These are phyloP conservation scores for Phytophthora idaei DNA, from an alignment of 352 stramenopile species.

Conservation along the genomic window DNA sequence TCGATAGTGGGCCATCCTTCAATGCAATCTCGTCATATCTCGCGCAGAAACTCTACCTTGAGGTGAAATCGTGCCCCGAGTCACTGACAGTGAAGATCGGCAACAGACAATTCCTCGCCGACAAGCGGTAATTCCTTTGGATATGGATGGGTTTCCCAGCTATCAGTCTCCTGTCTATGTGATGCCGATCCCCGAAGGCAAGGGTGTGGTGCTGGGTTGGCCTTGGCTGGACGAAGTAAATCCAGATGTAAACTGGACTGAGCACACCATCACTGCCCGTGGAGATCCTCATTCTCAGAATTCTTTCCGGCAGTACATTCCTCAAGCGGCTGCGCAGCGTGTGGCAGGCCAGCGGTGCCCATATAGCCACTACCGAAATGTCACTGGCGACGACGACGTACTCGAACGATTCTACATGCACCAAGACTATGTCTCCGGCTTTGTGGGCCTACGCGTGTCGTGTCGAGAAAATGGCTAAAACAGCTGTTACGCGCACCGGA, in stretches of 20 bases:
- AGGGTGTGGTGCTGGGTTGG: not conserved
- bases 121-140: not conserved
- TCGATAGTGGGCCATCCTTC: conserved; percentile 4
- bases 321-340: too few relatives aligned
- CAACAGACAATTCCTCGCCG: not conserved
- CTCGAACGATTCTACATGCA: not conserved
- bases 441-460: not conserved
- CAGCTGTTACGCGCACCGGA: not conserved
- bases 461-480: not conserved
- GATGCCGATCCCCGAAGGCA: conserved; percentile 8
- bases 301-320: conserved; percentile 4
- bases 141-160: not conserved
- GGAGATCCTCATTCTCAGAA: not conserved
- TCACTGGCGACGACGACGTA: too few relatives aligned
- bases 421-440: not conserved
- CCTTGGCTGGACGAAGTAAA: not conserved
- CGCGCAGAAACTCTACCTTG: not conserved
- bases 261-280: not conserved
- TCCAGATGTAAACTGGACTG: conserved; percentile 2
- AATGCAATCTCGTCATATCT: not conserved
- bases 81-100: not conserved
- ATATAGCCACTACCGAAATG: not conserved
- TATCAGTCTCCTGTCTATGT: not conserved
- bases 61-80: not conserved
- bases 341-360: too few relatives aligned